Evolutionary conservation across 768 basidiomycete genomes (phyloP).

Genomic region (Termitomyces sp.): DNA sequence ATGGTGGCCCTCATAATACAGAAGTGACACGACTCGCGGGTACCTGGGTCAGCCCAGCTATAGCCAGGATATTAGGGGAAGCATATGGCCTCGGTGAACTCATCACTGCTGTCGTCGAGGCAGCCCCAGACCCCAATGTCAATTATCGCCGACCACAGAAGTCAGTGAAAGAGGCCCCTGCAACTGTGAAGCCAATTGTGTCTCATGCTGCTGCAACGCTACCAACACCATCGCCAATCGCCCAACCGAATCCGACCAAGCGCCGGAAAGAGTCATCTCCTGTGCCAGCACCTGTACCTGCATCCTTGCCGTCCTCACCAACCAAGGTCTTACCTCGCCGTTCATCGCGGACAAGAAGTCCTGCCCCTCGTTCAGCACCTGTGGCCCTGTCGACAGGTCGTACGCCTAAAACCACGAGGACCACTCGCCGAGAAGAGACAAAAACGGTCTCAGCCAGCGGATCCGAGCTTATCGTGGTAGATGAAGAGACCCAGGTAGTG

Average conservation of each 20-base stretch:
- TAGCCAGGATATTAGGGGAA: conserved; percentile 65
- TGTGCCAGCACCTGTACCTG: conserved; percentile 40
- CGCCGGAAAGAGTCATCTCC: conserved; percentile 62
- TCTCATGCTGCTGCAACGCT: conserved; percentile 24
- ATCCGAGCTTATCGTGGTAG: conserved; percentile 61
- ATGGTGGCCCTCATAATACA: conserved; percentile 59
- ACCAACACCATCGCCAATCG: conserved; percentile 37
- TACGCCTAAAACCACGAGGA: conserved; percentile 30
- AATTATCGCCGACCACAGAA: conserved; percentile 69
- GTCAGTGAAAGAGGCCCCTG: conserved; percentile 10
- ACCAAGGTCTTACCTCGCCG: conserved; percentile 20
- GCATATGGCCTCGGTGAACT: conserved; percentile 59
- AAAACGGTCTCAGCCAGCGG: conserved; percentile 39
- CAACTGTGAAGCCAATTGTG: conserved; percentile 17
- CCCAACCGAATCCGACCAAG: conserved; percentile 46
- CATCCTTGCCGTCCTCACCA: conserved; percentile 26
- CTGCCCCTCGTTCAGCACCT: conserved; percentile 26
- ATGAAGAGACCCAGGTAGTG: conserved; percentile 55
- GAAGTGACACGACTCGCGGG: conserved; percentile 77
- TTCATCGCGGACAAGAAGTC: conserved; percentile 38
- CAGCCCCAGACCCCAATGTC: conserved; percentile 70
- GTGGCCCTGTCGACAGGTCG: conserved; percentile 29
- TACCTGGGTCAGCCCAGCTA: conserved; percentile 69
- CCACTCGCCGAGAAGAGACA: conserved; percentile 26
- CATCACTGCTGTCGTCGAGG: conserved; percentile 61